Conservation (phyloP, 139 green algal genomes). For the Haematococcus lacustris region DNA sequence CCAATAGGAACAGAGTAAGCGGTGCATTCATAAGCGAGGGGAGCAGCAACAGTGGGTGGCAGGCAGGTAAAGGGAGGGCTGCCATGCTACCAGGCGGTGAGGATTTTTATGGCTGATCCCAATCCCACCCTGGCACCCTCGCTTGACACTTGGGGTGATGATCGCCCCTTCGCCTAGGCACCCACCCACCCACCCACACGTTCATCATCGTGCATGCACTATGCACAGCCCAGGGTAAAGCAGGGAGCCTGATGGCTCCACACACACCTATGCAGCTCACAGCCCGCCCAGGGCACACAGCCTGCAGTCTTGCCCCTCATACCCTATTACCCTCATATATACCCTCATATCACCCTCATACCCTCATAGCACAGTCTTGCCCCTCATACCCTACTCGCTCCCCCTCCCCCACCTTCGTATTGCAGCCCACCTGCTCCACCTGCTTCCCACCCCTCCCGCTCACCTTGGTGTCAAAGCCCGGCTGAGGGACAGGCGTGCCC, state of each 20-base stretch:
- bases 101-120: no score
- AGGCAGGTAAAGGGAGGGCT: no score
- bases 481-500: constrained; percentile 84
- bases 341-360: no score
- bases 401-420: constrained; percentile 67
- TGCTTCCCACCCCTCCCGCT: no score
- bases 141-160: not conserved
- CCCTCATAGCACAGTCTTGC: no score
- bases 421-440: constrained; percentile 68
- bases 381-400: not conserved
- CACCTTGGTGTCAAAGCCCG: constrained; percentile 83
- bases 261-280: not conserved
- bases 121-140: no score
- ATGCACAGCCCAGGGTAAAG: no score
- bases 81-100: no score
- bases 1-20: no score
- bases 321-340: no score
- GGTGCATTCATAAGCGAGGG: no score
- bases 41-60: no score
- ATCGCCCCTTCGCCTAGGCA: not conserved
- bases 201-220: not conserved
- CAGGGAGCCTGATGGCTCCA: not conserved
- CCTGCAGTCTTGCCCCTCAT: not conserved
- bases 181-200: not conserved
- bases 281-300: not conserved